A percentile compares a stretch with the other conserved stretches of the same genome.
phyloP scores from a whole-genome alignment of 164 flowering plant genomes.

The Liriodendron chinense region DNA sequence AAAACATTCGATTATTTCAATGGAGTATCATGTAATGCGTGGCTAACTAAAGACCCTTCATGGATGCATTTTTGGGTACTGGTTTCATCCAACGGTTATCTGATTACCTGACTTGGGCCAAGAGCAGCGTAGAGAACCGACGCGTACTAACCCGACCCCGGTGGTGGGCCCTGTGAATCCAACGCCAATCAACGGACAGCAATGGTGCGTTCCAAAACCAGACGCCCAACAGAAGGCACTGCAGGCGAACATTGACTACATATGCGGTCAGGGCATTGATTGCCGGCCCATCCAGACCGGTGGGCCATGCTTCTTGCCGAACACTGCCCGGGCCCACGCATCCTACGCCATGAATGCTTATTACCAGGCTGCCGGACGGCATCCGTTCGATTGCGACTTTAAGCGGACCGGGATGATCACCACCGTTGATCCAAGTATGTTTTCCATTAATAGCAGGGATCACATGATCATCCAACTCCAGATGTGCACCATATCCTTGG shows the following conservation, averaged over 20 bases:
- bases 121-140: neutral
- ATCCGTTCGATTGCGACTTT: constrained; percentile 54
- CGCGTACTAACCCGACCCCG: neutral
- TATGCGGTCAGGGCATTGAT: constrained; percentile 55
- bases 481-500: too few species aligned
- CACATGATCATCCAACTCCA: too few species aligned
- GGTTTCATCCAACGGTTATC: neutral
- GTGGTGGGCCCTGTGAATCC: constrained; percentile 12
- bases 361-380: constrained; percentile 45
- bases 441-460: neutral
- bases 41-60: too few species aligned
- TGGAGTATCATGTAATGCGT: too few species aligned
- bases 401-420: constrained; percentile 43
- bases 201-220: constrained; percentile 59
- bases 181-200: constrained; percentile 19
- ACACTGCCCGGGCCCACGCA: constrained; percentile 60
- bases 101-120: neutral
- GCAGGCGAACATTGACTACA: constrained; percentile 65
- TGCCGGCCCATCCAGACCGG: constrained; percentile 49
- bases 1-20: too few species aligned
- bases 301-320: constrained; percentile 52
- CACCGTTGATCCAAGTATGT: constrained; percentile 54
- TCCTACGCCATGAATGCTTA: constrained; percentile 71
- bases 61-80: too few species aligned
- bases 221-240: constrained; percentile 32